Evolutionary conservation across 345 rosid species (phyloP), one percentile per base, ranked within the genome.

Genomic region (Salix viminalis): DNA sequence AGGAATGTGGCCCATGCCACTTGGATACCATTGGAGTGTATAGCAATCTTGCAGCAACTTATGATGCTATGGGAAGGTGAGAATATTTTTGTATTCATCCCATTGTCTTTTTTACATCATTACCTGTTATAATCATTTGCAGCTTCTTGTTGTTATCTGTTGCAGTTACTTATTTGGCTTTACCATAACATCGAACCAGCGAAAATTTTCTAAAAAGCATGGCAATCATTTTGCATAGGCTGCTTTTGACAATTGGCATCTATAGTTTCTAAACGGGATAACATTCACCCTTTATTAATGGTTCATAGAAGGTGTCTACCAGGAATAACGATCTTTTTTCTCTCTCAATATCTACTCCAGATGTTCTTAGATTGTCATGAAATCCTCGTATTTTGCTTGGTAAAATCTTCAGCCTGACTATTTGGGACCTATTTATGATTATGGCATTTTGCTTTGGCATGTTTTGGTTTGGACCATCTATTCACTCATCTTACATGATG

Each of bases 51-150:
- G 98, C 99, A 18, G 99, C 98, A 72, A 94, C 98, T 41, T 94
- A 96, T 69, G 99, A 96, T 78, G 98, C 99, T 42, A 84, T 92
- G 91, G 99, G 99, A 68, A 94, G 98, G 99, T 94, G 62, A 44
- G 66, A 79, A 16, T 41, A 61, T 21, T 60, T 41, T 26, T 7
- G 10, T 67, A 19, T 41, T 36, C 46, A 19, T n/a, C 50, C 18
- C 30, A 10, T 13, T 24, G 9, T 28, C 23, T 68, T 21, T 13
- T 18, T 30, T 39, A 42, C 28, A 30, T 73, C 26, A 23, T 73
- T 24, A 26, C 46, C 16, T 28, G 46, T 2, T 37, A 42, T 26
- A 23, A 54, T 7, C 60, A 21, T 61, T 14, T 44, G 4, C 56
- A 26, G 42, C 50, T 74, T 74, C 39, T 60, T 58, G 65, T 61